Base-by-base conservation (phyloP, 169 alveolate genomes). In the Cryptosporidium muris region DNA sequence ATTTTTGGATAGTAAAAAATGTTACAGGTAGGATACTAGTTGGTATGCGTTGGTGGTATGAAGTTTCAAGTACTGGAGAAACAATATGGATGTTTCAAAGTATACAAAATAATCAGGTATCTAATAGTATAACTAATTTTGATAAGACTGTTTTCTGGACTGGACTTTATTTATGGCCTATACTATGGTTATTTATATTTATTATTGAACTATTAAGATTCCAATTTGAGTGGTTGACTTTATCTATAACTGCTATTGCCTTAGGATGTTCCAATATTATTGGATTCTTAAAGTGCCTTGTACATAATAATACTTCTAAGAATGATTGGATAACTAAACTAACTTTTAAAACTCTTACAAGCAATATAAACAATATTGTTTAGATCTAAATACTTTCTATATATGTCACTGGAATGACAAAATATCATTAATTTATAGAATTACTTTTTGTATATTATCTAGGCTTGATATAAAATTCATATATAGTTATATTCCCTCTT, bases 21-120 rank as follows among this genome's bases (percentile, higher is more conserved):
- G 91, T 93, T n/a, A 89, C 94, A 51, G 96, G 96, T 12, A 63
- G 96, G 48, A 68, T 93, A 43, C 53, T 91, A 16, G 92, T 93
- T 1, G 93, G 94, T n/a, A 81, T 93, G 88, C 88, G 96, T 60
- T 93, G 96, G 96, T 93, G 96, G 96, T 82, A 89, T 63, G 95
- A 93, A 66, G 85, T 93, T 9, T 90, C 91, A 58, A 94, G 92
- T 51, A 93, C 89, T 56, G 96, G 96, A 12, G 89, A 88, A 40
- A 93, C 92, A 45, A 88, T 89, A 1, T 93, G 96, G 96, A 88
- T 93, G 63, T 93, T 89, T 64, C 95, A 93, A 80, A 82, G 90
- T 65, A 25, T 25, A 25, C 88, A 80, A 65, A 90, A 81, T 51
- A 63, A 37, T 34, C 12, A 4, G 4, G n/a, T 51, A 12, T 56